These are phyloP conservation scores for Pseudopithomyces maydicus DNA, from an alignment of 2,329 filamentous ascomycete genomes.

Conservation along the genomic window DNA sequence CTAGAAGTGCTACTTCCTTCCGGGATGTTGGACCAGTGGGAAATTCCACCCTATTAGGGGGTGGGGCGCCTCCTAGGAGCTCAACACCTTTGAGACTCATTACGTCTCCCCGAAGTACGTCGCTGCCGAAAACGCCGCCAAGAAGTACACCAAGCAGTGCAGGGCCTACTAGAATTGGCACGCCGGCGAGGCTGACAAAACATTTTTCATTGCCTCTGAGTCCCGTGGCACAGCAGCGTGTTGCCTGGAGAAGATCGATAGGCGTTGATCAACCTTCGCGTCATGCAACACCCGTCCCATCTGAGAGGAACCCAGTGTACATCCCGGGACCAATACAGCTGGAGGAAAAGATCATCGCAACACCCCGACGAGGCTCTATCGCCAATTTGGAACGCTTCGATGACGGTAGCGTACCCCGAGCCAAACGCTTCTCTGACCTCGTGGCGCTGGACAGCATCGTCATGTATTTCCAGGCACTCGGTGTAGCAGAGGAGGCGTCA, in stretches of 20 bases:
- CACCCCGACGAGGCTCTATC: slow-evolving; percentile 47
- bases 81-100: neutral
- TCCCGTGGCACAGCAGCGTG: slow-evolving; percentile 13
- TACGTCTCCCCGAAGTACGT: neutral
- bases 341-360: slow-evolving; percentile 31
- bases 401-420: slow-evolving; percentile 17
- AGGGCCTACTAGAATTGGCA: slow-evolving; percentile 3
- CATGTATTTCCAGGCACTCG: slow-evolving; percentile 49
- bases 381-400: slow-evolving; percentile 47
- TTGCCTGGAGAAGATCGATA: slow-evolving; percentile 2
- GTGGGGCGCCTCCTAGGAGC: neutral
- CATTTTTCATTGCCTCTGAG: slow-evolving; percentile 20
- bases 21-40: neutral
- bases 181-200: slow-evolving; percentile 13
- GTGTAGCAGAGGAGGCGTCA: slow-evolving; percentile 35
- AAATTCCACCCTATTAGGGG: neutral
- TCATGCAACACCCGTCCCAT: slow-evolving; percentile 1
- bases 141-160: neutral
- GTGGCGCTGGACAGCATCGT: slow-evolving; percentile 46
- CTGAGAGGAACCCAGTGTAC: slow-evolving; percentile 34
- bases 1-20: neutral
- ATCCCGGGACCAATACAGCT: slow-evolving; percentile 50
- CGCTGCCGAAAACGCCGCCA: neutral
- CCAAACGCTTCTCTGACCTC: slow-evolving; percentile 29
- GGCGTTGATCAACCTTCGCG: neutral